Conservation (phyloP, 2,329 filamentous ascomycete genomes). For the Alternaria postmessia region DNA sequence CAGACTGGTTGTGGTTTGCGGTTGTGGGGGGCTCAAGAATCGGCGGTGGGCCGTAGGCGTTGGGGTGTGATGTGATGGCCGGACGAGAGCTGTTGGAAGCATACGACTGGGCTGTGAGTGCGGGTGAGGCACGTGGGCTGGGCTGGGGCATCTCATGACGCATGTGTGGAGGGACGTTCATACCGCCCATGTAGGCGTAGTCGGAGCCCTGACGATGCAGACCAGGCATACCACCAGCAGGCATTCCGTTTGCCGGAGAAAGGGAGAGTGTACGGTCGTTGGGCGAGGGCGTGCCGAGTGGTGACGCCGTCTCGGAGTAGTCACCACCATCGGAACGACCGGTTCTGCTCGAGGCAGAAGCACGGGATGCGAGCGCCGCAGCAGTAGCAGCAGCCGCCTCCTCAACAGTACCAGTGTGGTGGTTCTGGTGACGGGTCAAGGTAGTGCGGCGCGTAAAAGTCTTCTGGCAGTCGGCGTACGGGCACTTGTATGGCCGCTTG, state of each 20-base stretch:
- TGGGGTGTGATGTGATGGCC: slow-evolving; percentile 84
- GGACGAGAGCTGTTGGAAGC: slow-evolving; percentile 63
- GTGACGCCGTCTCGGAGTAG: slow-evolving; percentile 75
- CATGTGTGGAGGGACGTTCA: slow-evolving; percentile 82
- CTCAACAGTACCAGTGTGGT: slow-evolving; percentile 93
- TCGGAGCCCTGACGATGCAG: slow-evolving; percentile 74
- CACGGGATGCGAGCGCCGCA: slow-evolving; percentile 75
- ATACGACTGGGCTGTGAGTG: slow-evolving; percentile 70
- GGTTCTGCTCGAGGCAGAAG: slow-evolving; percentile 57
- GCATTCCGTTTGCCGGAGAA: slow-evolving; percentile 79
- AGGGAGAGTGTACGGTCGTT: slow-evolving; percentile 80
- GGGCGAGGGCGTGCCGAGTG: slow-evolving; percentile 82
- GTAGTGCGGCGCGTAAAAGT: slow-evolving; percentile 97
- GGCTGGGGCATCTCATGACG: slow-evolving; percentile 76
- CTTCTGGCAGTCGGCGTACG: slow-evolving; percentile 97
- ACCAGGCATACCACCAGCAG: slow-evolving; percentile 66
- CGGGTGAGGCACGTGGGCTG: slow-evolving; percentile 71
- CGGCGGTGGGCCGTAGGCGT: slow-evolving; percentile 80
- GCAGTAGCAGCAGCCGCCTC: slow-evolving; percentile 90
- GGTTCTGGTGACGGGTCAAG: slow-evolving; percentile 92
- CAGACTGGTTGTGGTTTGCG: slow-evolving; percentile 76
- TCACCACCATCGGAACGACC: slow-evolving; percentile 75
- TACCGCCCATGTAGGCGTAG: slow-evolving; percentile 79
- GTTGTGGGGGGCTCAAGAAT: slow-evolving; percentile 83
- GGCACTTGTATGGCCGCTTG: slow-evolving; percentile 96